phyloP scores from a whole-genome alignment of 108 stramenopile genomes.

The Conticribra weissflogii region DNA sequence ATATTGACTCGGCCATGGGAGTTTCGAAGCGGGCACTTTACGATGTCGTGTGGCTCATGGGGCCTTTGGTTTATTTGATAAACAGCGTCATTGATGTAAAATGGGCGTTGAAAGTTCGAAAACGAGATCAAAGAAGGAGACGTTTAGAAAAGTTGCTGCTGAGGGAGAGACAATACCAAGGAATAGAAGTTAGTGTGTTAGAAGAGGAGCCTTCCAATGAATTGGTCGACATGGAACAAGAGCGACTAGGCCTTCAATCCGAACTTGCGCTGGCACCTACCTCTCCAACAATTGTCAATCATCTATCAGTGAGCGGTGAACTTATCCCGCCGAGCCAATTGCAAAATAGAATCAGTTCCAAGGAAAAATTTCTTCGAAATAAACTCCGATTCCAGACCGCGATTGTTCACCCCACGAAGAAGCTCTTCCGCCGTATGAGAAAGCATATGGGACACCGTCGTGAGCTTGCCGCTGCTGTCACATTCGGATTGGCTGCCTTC shows the following conservation, averaged over 20 bases:
- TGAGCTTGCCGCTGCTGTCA: constrained; percentile 25
- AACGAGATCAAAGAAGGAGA: constrained; percentile 7
- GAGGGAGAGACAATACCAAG: background rate
- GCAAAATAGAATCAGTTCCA: background rate
- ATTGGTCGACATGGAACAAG: background rate
- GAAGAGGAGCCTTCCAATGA: background rate
- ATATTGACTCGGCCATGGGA: constrained; percentile 4
- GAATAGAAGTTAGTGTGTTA: background rate
- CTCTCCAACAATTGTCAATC: too few species aligned
- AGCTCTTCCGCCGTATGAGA: constrained; percentile 28
- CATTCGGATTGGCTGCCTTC: constrained; percentile 24
- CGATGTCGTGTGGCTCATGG: constrained; percentile 33
- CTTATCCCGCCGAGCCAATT: background rate
- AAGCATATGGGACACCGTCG: constrained; percentile 44
- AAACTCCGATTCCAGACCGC: too few species aligned
- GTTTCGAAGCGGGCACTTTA: constrained; percentile 16
- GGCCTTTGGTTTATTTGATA: constrained; percentile 35
- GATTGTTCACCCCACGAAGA: constrained; percentile 14
- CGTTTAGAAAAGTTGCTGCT: constrained; percentile 9
- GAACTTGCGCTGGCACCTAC: too few species aligned
- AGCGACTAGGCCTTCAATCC: background rate
- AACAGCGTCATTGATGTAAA: constrained; percentile 38
- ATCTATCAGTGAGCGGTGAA: too few species aligned
- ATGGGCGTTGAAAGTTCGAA: constrained; percentile 28
- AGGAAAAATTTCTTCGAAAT: background rate